Evolutionary conservation across 139 green algal genomes (phyloP), one percentile per base, ranked within the genome.

Genomic region (Coelastrella sp.): DNA sequence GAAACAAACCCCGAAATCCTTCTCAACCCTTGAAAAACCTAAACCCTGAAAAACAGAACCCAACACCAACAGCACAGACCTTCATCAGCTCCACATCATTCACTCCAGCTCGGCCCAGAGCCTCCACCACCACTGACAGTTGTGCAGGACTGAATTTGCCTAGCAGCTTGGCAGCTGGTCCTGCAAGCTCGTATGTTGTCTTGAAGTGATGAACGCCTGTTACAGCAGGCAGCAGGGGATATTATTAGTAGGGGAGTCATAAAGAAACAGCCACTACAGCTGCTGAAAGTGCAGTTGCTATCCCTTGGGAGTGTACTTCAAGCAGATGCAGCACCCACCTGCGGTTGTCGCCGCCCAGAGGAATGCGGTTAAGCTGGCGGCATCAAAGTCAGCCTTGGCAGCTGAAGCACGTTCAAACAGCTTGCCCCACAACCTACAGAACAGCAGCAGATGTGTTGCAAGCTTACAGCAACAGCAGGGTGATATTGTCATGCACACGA

Each of bases 301-400:
- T n/a, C n/a, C n/a, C n/a, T n/a, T n/a, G 35, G 14, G 7, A 49
- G 35, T 49, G 35, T 49, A 49, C 35, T 49, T 49, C 35, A 49
- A 49, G 35, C 35, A 49, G 35, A 49, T 49, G 35, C 35, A 49
- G 35, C 14, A 6, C 87, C 7, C 35, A 90, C 86, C 90, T 68
- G 92, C 92, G 57, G 93, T 92, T 59, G 85, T 92, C 25, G 92
- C 82, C 59, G 93, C 93, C 93, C 93, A 96, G 20, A 92, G 20
- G 86, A 96, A 94, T 27, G 91, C 60, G 27, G 91, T 84, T 35
- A 95, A 76, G 59, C 72, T 89, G 75, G 93, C 85, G 12, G 91
- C 91, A 68, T 95, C 93, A 87, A 95, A 92, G 20, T 74, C 82
- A 12, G 20, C 78, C 61, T 89, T 91, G 57, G 81, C 14, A 0